Evolutionary conservation across 495 filamentous ascomycete genomes (phyloP), one percentile per base, ranked within the genome.

Genomic region (Penicillium odoratum): DNA sequence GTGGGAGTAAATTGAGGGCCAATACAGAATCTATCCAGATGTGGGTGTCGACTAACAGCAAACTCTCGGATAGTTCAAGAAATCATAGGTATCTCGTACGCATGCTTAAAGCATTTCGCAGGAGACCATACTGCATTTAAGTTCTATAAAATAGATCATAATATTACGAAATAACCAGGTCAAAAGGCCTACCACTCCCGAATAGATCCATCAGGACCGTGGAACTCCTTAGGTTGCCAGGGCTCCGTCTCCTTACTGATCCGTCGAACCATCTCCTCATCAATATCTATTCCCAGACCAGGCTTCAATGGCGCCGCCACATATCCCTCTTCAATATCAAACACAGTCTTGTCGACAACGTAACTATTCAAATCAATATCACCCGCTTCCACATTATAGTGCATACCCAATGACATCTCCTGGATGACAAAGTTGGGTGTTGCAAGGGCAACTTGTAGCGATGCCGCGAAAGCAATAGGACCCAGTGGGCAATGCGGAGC

Each of bases 401-500:
- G 89, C 62, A 93, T 92, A 1, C 88, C 89, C 48, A 90, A 62
- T 33, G 83, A 84, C 90, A 92, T 92, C 74, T 93, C 89, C 67
- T 91, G 89, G 50, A 93, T 92, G 21, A 81, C 84, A 70, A 91
- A 91, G 67, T 93, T 93, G 4, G 88, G 76, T 18, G 78, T 84
- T 5, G 75, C 73, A 16, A 87, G 71, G n/a, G 81, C 87, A 30
- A 92, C 78, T 62, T 92, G 89, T 48, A 92, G 73, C 48, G 81
- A 87, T 5, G 89, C 89, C 2, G 89, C 90, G 34, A 93, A 70
- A 1, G 89, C 88, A 56, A 93, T 88, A 0, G 89, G 89, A 0
- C 89, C 89, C 2, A 93, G 69, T 0, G 89, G 89, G 64, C 89
- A 92, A 69, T 93, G 89, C 4, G 89, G 89, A 10, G 89, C 89